A percentile compares a stretch with the other conserved stretches of the same genome.
Evolutionary conservation across 352 stramenopile genomes (phyloP).

Genomic region (Globisporangium irregulare): DNA sequence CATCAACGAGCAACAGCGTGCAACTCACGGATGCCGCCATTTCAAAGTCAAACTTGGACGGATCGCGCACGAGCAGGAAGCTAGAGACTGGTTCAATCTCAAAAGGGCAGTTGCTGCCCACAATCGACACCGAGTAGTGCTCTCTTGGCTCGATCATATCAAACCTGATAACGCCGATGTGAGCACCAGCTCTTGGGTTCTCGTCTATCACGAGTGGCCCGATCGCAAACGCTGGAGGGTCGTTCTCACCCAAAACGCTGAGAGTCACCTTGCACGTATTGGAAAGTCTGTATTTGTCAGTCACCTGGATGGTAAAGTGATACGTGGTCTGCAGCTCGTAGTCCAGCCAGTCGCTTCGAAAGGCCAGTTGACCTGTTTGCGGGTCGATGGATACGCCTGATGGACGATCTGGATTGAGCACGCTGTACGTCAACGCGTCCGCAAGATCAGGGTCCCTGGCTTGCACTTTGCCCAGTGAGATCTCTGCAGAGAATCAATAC

Average conservation of each 20-base stretch:
- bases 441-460: conserved; percentile 8
- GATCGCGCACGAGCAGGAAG: conserved; percentile 11
- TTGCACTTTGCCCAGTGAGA: neutral
- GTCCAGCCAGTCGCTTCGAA: conserved; percentile 30
- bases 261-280: conserved; percentile 8
- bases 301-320: conserved; percentile 22
- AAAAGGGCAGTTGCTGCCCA: conserved; percentile 24
- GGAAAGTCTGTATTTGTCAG: conserved; percentile 16
- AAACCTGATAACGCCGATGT: neutral
- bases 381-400: conserved; percentile 27
- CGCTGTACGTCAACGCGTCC: conserved; percentile 17
- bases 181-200: conserved; percentile 7
- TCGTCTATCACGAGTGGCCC: conserved; percentile 1
- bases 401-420: conserved; percentile 23
- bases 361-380: conserved; percentile 18
- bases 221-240: conserved; percentile 5
- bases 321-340: conserved; percentile 22
- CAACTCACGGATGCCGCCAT: neutral
- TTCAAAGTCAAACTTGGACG: conserved; percentile 18
- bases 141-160: conserved; percentile 13
- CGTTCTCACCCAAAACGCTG: conserved; percentile 3
- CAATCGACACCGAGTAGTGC: conserved; percentile 15
- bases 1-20: conserved; percentile 11
- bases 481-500: neutral
- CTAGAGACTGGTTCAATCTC: conserved; percentile 3